Base-by-base conservation (phyloP, 1,284 basidiomycete species). In the Rhodotorula mucilaginosa region DNA sequence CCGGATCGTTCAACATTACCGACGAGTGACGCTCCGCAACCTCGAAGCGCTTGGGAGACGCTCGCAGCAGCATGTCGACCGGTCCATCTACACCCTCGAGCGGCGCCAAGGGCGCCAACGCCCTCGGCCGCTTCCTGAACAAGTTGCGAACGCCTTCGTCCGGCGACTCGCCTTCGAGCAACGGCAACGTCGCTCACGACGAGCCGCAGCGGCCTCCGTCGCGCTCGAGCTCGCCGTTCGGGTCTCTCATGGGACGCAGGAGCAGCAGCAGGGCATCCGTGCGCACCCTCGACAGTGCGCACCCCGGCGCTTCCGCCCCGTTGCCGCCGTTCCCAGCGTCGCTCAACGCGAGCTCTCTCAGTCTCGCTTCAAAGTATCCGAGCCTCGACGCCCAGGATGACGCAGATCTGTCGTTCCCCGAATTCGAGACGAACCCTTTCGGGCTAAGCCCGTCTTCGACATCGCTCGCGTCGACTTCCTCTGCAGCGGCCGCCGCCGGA, bases 131-230 rank as follows among this genome's bases (percentile, higher is more conserved):
- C 23, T 56, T 72, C 44, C 48, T 74, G 18, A 66, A 70, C 73
- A 74, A 74, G 64, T 66, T 74, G 23, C 62, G 73, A 2, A 74
- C 73, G 0, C 73, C 73, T 16, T 39, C 57, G 31, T 31, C 26
- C 26, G 29, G 31, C 57, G 57, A 58, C 21, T 51, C 61, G 39
- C 51, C 61, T 2, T n/a, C 19, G 39, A 23, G 21, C 34, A 26
- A 52, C 39, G 46, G 61, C 44, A 44, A 44, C 39, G 39, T 44
- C 34, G 52, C 21, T 29, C 47, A 8, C 34, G 51, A 56, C 61
- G 54, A 48, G 63, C 34, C 21, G 46, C 46, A 23, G 26, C 47
- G 23, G n/a, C 29, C 26, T n/a, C 31, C 52, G 49, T 60, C 59
- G 31, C 63, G 62, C 23, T 61, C 69, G 1, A 57, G 59, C 29